Conservation (phyloP, 768 basidiomycete genomes). For the Psilocybe cyanescens region DNA sequence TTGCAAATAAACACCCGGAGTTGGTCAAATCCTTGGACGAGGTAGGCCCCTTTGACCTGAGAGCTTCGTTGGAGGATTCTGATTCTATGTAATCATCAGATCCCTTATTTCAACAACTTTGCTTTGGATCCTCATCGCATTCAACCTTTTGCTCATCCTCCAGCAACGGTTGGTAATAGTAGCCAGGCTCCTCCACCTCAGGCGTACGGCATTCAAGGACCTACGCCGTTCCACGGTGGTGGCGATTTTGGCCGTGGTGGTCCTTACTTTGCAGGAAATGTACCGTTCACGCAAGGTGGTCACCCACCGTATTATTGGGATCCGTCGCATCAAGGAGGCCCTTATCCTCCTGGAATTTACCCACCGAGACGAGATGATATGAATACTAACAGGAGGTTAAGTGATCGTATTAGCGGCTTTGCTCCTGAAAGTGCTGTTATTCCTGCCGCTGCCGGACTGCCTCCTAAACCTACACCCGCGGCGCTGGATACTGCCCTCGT, state of each 20-base stretch:
- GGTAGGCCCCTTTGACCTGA: conserved; percentile 46
- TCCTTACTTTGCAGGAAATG: conserved; percentile 37
- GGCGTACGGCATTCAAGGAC: conserved; percentile 80
- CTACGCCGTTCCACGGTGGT: conserved; percentile 41
- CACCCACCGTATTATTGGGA: conserved; percentile 50
- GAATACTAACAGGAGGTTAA: conserved; percentile 65
- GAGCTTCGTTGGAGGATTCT: not conserved
- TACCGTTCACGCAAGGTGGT: conserved; percentile 17
- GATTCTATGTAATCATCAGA: conserved; percentile 40
- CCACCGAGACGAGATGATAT: conserved; percentile 60
- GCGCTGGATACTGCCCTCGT: conserved; percentile 55
- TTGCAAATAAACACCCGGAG: conserved; percentile 92
- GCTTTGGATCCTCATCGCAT: conserved; percentile 95
- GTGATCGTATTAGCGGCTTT: conserved; percentile 82
- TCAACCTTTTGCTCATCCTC: conserved; percentile 83
- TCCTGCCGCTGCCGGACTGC: conserved; percentile 74
- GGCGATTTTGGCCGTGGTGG: conserved; percentile 34
- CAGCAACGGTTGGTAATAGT: conserved; percentile 63
- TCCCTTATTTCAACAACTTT: conserved; percentile 94
- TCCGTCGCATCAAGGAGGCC: conserved; percentile 25
- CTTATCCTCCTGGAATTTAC: conserved; percentile 39
- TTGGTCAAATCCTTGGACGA: conserved; percentile 84
- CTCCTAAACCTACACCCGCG: conserved; percentile 72
- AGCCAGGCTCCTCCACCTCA: conserved; percentile 80
- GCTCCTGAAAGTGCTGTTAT: conserved; percentile 50